A percentile compares a stretch with the other conserved stretches of the same genome.
Evolutionary conservation across 371 early-diverging fungal species (phyloP).

Genomic region (Actinomortierella ambigua): DNA sequence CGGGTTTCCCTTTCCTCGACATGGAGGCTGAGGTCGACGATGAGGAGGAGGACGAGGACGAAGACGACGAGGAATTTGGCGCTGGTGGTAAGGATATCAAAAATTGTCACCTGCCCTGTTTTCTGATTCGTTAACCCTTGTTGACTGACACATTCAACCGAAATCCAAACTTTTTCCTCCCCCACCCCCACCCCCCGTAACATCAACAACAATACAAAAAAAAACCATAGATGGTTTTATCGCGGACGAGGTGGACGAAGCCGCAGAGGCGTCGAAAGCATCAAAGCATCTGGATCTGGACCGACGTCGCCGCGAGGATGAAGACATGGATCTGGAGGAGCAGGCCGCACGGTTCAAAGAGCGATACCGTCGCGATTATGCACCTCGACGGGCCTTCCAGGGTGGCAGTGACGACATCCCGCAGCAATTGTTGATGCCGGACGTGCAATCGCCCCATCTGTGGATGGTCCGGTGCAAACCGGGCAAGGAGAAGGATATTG

Average conservation of each 20-base stretch:
- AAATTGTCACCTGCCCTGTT: conserved; percentile 2
- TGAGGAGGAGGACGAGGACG: conserved; percentile 79
- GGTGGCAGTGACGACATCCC: conserved; percentile 76
- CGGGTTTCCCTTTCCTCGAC: conserved; percentile 61
- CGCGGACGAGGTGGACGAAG: conserved; percentile 70
- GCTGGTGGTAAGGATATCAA: conserved; percentile 50
- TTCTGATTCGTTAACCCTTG: conserved; percentile 2
- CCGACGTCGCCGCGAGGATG: conserved; percentile 64
- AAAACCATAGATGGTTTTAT: conserved; percentile 65
- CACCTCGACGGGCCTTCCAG: conserved; percentile 51
- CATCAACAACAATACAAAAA: background rate
- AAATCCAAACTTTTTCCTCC: background rate
- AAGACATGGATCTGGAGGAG: conserved; percentile 85
- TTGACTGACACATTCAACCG: background rate
- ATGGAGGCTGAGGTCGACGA: conserved; percentile 78
- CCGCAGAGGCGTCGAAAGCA: conserved; percentile 62
- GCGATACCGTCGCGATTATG: conserved; percentile 71
- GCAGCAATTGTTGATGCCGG: conserved; percentile 83
- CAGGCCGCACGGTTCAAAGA: conserved; percentile 81
- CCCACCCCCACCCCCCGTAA: background rate
- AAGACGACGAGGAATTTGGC: conserved; percentile 77
- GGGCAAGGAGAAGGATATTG: conserved; percentile 90
- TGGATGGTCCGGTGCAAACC: conserved; percentile 94
- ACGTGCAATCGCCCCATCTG: conserved; percentile 89
- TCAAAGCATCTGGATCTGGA: conserved; percentile 69